These are phyloP conservation scores for Hansfordia pulvinata DNA, from an alignment of 2,329 filamentous ascomycete genomes.

Conservation along the genomic window DNA sequence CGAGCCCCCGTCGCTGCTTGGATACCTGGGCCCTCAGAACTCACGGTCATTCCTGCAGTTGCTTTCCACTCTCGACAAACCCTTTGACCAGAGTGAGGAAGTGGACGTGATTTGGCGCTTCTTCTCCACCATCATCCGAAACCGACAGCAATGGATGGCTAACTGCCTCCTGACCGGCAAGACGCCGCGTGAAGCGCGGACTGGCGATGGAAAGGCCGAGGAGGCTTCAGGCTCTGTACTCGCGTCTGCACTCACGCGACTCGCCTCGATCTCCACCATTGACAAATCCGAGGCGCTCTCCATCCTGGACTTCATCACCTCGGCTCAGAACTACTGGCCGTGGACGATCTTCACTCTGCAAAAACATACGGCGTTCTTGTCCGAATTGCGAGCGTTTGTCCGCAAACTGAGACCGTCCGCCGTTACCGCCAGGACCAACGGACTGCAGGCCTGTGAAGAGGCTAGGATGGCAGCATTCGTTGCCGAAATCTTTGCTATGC, in stretches of 20 bases:
- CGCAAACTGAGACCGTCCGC: slow-evolving; percentile 38
- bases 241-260: slow-evolving; percentile 54
- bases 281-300: slow-evolving; percentile 54
- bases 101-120: slow-evolving; percentile 70
- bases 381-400: slow-evolving; percentile 58
- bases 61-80: slow-evolving; percentile 63
- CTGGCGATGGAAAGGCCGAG: slow-evolving; percentile 36
- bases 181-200: slow-evolving; percentile 64
- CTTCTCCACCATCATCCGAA: slow-evolving; percentile 73
- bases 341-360: slow-evolving; percentile 79
- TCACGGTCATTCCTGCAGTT: slow-evolving; percentile 75
- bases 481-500: slow-evolving; percentile 81
- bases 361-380: slow-evolving; percentile 60
- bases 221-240: slow-evolving; percentile 51
- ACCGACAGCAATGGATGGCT: slow-evolving; percentile 91
- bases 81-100: slow-evolving; percentile 51
- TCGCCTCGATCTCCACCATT: slow-evolving; percentile 52
- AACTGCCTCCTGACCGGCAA: slow-evolving; percentile 83
- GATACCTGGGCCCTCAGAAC: slow-evolving; percentile 70
- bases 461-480: slow-evolving; percentile 68
- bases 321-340: slow-evolving; percentile 88
- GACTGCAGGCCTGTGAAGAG: slow-evolving; percentile 43
- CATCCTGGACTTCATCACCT: slow-evolving; percentile 75
- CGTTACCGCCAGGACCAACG: slow-evolving; percentile 38
- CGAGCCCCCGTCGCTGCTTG: slow-evolving; percentile 91